Conservation (phyloP, 1,284 basidiomycete genomes). For the Anthracocystis panici-leucophaei region DNA sequence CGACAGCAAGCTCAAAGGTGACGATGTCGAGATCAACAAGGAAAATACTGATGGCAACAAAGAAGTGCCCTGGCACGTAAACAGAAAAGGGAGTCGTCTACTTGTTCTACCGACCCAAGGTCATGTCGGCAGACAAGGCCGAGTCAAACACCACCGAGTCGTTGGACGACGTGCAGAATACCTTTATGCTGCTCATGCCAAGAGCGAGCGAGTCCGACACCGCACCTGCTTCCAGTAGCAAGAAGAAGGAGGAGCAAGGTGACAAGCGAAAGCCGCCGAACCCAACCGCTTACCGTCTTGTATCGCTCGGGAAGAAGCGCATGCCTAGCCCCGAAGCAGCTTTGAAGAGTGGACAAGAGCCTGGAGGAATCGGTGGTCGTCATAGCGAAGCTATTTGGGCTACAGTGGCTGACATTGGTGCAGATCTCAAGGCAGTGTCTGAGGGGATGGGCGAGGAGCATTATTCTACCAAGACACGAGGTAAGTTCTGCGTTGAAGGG, state of each 20-base stretch:
- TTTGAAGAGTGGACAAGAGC: conserved; percentile 41
- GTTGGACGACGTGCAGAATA: conserved; percentile 52
- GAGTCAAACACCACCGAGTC: conserved; percentile 30
- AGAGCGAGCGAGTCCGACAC: conserved; percentile 47
- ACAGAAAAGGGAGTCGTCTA: conserved; percentile 46
- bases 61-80: conserved; percentile 40
- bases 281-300: conserved; percentile 47
- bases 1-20: conserved; percentile 32
- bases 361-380: conserved; percentile 56
- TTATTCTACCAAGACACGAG: conserved; percentile 56
- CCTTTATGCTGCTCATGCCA: conserved; percentile 50
- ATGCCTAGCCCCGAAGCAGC: conserved; percentile 54
- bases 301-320: conserved; percentile 56
- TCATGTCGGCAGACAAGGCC: conserved; percentile 40
- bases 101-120: conserved; percentile 61
- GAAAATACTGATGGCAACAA: neutral
- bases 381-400: conserved; percentile 59
- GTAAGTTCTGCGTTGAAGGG: conserved; percentile 4
- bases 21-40: conserved; percentile 32
- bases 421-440: conserved; percentile 29
- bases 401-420: conserved; percentile 46
- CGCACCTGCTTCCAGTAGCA: conserved; percentile 19
- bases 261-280: conserved; percentile 45
- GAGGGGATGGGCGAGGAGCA: conserved; percentile 40
- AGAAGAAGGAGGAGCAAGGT: conserved; percentile 20